Evolutionary conservation across 352 stramenopile genomes (phyloP).

Genomic region (Plasmopara halstedii): DNA sequence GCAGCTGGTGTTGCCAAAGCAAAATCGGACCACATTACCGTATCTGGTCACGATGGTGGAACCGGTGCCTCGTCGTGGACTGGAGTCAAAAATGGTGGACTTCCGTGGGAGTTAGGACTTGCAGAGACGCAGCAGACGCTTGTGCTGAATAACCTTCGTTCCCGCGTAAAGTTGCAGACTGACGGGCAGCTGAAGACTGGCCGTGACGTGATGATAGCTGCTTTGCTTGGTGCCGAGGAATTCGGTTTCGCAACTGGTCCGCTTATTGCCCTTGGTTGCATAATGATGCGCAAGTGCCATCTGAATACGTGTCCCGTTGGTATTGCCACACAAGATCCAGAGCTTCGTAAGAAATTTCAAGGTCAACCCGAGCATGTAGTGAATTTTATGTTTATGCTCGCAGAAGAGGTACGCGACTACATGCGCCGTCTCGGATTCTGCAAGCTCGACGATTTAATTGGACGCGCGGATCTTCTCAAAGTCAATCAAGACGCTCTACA

Average conservation of each 20-base stretch:
- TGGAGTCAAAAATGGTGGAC: slow-evolving; percentile 89
- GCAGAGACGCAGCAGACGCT: slow-evolving; percentile 96
- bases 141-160: slow-evolving; percentile 92
- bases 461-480: slow-evolving; percentile 90
- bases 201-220: slow-evolving; percentile 91
- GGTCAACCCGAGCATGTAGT: slow-evolving; percentile 95
- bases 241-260: slow-evolving; percentile 93
- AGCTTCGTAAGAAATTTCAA: slow-evolving; percentile 94
- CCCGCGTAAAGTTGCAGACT: slow-evolving; percentile 90
- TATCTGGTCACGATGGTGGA: slow-evolving; percentile 93
- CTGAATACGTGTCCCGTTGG: slow-evolving; percentile 97
- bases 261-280: slow-evolving; percentile 94
- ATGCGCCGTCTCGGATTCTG: slow-evolving; percentile 84
- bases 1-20: slow-evolving; percentile 87
- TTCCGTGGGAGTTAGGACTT: slow-evolving; percentile 95
- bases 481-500: slow-evolving; percentile 73
- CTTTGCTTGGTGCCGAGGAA: slow-evolving; percentile 93
- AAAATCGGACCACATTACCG: slow-evolving; percentile 93
- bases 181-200: slow-evolving; percentile 94
- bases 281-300: slow-evolving; percentile 98
- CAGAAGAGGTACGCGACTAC: slow-evolving; percentile 88
- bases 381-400: slow-evolving; percentile 96
- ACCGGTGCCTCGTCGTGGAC: slow-evolving; percentile 94
- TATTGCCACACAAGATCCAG: slow-evolving; percentile 95
- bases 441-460: slow-evolving; percentile 92